These are phyloP conservation scores for Aureobasidium lini DNA, from an alignment of 2,329 filamentous ascomycete species.

Conservation along the genomic window DNA sequence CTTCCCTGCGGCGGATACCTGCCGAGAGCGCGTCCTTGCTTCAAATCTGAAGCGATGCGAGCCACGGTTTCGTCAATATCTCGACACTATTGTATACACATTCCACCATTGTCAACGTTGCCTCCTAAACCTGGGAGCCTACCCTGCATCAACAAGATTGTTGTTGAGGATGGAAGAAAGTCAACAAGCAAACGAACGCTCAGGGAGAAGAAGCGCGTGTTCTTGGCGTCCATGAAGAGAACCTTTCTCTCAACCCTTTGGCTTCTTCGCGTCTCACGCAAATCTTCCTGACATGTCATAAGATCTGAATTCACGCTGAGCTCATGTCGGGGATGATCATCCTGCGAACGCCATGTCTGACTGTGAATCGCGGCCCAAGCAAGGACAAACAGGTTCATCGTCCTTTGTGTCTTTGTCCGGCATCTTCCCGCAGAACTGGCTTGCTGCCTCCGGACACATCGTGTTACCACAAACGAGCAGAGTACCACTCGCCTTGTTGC, in stretches of 20 bases:
- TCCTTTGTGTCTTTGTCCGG: neutral
- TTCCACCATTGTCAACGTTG: neutral
- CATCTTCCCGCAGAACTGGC: constrained; percentile 1
- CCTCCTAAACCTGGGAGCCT: neutral
- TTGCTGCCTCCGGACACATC: neutral
- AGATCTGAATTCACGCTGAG: neutral
- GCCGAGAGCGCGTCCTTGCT: constrained; percentile 8
- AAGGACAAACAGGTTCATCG: constrained; percentile 4
- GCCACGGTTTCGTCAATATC: neutral
- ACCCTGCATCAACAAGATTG: neutral
- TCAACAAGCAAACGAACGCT: neutral
- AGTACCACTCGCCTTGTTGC: neutral
- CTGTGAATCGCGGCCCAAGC: neutral
- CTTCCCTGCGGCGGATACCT: neutral
- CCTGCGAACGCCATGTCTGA: neutral
- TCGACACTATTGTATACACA: neutral
- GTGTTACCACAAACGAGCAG: constrained; percentile 6
- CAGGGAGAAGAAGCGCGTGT: neutral
- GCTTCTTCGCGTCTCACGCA: neutral
- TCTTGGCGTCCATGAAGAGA: neutral
- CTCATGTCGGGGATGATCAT: neutral
- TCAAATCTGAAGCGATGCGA: neutral
- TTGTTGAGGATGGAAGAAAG: neutral
- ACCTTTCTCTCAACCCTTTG: neutral
- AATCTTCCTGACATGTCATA: neutral